Evolutionary conservation across 148 eudicot species (phyloP).

Genomic region (Camellia sinensis): DNA sequence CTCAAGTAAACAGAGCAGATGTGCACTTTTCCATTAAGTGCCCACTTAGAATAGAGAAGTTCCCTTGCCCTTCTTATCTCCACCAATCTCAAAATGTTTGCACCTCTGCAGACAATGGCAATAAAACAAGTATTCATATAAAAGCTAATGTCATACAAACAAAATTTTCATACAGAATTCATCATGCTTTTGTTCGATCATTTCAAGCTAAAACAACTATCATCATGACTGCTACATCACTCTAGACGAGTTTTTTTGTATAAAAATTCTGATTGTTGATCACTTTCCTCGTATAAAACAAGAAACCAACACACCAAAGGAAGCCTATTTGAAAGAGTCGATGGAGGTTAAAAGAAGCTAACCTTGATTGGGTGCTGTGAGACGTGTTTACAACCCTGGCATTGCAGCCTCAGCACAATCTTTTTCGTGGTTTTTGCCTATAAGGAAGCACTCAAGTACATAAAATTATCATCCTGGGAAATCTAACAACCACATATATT

Average conservation of each 20-base stretch:
- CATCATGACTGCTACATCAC: too few relatives aligned
- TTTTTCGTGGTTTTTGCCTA: constrained; percentile 86
- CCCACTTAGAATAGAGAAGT: constrained; percentile 42
- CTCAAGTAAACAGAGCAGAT: background rate
- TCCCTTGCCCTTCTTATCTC: constrained; percentile 70
- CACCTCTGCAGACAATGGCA: constrained; percentile 43
- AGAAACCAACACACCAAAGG: background rate
- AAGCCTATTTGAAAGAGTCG: background rate
- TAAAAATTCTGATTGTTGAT: too few relatives aligned
- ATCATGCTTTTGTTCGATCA: too few relatives aligned
- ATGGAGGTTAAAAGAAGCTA: background rate
- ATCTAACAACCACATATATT: background rate
- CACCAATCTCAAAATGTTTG: constrained; percentile 66
- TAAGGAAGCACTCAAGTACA: background rate
- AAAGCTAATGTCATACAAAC: too few relatives aligned
- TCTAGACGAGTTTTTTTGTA: too few relatives aligned
- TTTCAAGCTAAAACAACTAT: too few relatives aligned
- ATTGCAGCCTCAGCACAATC: constrained; percentile 79
- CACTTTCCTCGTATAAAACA: background rate
- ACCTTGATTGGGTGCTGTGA: constrained; percentile 86
- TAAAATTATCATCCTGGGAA: background rate
- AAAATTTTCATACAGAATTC: too few relatives aligned
- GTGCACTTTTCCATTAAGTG: background rate
- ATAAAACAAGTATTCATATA: background rate
- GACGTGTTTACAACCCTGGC: constrained; percentile 83